Evolutionary conservation across 495 filamentous ascomycete genomes (phyloP).

Genomic region (Cenococcum geophilum): DNA sequence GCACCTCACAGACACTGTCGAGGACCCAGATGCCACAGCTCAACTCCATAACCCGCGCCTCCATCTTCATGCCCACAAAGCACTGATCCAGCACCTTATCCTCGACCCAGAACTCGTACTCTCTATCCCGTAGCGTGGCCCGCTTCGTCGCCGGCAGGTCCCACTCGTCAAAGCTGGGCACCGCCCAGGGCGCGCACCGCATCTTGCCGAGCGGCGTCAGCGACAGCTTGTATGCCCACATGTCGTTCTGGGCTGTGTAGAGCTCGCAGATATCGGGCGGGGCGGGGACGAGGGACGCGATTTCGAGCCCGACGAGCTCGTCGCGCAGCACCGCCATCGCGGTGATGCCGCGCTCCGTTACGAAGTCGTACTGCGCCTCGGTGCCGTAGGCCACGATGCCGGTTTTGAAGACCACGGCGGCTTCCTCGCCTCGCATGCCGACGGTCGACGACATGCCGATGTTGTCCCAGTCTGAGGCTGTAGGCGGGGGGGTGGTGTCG

Average conservation of each 20-base stretch:
- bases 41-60: constrained; percentile 50
- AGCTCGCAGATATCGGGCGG: constrained; percentile 39
- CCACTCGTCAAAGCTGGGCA: constrained; percentile 27
- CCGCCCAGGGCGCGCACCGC: constrained; percentile 31
- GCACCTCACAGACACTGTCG: constrained; percentile 8
- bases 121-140: constrained; percentile 17
- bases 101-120: constrained; percentile 64
- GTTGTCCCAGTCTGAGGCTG: too few species aligned
- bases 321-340: constrained; percentile 37
- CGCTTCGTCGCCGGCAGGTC: constrained; percentile 37
- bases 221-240: constrained; percentile 15
- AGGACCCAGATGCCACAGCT: constrained; percentile 18
- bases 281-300: constrained; percentile 45
- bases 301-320: constrained; percentile 52
- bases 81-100: constrained; percentile 54
- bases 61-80: constrained; percentile 72
- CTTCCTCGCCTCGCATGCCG: constrained; percentile 31
- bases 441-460: constrained; percentile 10
- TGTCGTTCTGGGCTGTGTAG: constrained; percentile 40
- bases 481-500: constrained; percentile 17
- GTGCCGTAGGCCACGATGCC: constrained; percentile 37
- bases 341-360: constrained; percentile 9
- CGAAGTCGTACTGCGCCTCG: constrained; percentile 28
- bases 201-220: constrained; percentile 38
- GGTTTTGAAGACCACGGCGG: constrained; percentile 40